Evolutionary conservation across 2,329 filamentous ascomycete genomes (phyloP), one percentile per base, ranked within the genome.

Genomic region (Talaromyces sp.): DNA sequence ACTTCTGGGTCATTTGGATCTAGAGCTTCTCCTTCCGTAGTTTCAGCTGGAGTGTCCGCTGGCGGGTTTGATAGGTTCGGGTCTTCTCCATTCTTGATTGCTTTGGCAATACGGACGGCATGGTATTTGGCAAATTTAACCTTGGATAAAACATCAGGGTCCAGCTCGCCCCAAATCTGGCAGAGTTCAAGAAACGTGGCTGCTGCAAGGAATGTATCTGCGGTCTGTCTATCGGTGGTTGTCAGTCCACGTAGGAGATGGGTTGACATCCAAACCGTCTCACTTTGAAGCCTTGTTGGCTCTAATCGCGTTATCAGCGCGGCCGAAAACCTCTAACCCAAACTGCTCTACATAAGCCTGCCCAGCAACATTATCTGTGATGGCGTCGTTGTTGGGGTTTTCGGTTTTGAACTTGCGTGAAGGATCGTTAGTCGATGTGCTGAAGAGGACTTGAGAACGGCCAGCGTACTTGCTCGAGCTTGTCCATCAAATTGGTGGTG

Each of bases 81-180:
- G 70, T 99, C 93, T 65, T 90, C 88, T 58, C 92, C 92, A 46
- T 93, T 90, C 70, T 93, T 95, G 69, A 97, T 84, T 11, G 95
- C 95, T 76, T 91, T 96, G 17, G 90, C 82, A 70, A 99, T 99
- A 61, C 95, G 86, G 38, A 93, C 80, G 2, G 93, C 93, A 73
- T 98, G 96, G 83, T 91, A 99, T 75, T 98, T 99, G 49, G 93
- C 92, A 72, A 91, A 99, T 74, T 96, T 97, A 76, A 93, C 91
- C 80, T 96, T 98, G 58, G 91, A 85, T 43, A 86, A 82, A 21
- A 88, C 86, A 70, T 98, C 92, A 0, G 84, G 77, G 35, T 96
- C 90, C 11, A 88, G 78, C 0, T 84, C 77, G 6, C 86, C 88
- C 92, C 93, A 99, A 69, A 96, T 89, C 64, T 88, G 88, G 59